Conservation (phyloP, 768 basidiomycete species). For the Podaxis rugospora region DNA sequence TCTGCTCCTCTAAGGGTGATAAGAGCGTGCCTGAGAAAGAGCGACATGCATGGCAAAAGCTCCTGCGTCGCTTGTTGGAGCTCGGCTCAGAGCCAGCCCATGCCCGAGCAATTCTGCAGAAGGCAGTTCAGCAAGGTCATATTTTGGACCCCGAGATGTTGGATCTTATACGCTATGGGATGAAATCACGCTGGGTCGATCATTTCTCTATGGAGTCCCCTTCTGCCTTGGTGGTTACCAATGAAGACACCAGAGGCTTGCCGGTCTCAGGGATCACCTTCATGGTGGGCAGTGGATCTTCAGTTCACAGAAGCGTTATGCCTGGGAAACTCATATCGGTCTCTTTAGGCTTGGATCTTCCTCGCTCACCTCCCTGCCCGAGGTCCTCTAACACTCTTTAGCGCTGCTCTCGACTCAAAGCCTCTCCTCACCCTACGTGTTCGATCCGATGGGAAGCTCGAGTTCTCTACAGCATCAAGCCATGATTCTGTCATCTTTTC, state of each 20-base stretch:
- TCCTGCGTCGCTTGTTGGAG: constrained; percentile 66
- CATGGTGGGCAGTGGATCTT: constrained; percentile 42
- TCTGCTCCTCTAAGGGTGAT: constrained; percentile 24
- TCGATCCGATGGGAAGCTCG: constrained; percentile 53
- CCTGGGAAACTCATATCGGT: not conserved
- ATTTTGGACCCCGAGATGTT: constrained; percentile 60
- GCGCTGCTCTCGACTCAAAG: constrained; percentile 23
- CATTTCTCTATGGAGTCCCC: constrained; percentile 67
- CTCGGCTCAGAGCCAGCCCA: constrained; percentile 68
- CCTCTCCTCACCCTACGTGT: constrained; percentile 42
- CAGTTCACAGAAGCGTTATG: too few species aligned
- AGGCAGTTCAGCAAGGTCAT: constrained; percentile 42
- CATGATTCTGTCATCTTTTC: constrained; percentile 36
- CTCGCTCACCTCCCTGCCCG: constrained; percentile 34
- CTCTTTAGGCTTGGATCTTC: constrained; percentile 44
- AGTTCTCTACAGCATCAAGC: constrained; percentile 32
- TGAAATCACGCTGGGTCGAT: constrained; percentile 75
- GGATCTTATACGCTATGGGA: constrained; percentile 64
- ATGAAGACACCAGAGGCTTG: constrained; percentile 46
- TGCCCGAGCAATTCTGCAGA: constrained; percentile 60
- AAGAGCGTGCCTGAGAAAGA: constrained; percentile 37
- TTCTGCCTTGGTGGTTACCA: constrained; percentile 45
- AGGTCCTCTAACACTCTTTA: constrained; percentile 33
- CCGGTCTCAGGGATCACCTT: constrained; percentile 67
- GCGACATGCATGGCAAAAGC: constrained; percentile 52